These are phyloP conservation scores for Physaria fendleri DNA, from an alignment of 345 rosid genomes.

Conservation along the genomic window DNA sequence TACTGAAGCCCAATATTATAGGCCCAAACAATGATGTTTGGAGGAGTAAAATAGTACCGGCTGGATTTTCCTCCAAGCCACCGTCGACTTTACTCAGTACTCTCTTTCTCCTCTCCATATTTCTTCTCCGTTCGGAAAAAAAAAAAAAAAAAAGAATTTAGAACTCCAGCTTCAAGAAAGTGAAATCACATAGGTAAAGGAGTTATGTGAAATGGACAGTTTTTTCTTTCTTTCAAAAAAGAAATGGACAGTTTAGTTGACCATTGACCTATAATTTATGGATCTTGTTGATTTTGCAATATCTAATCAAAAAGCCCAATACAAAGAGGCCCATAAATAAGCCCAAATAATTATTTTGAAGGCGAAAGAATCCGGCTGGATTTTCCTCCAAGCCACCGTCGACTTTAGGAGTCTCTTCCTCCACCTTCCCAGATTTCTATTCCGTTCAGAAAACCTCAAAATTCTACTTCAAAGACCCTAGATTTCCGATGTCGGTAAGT, in stretches of 20 bases:
- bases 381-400: conserved; percentile 40
- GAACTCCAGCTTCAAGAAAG: neutral
- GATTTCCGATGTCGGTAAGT: conserved; percentile 51
- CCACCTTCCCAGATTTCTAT: conserved; percentile 20
- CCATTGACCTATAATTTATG: neutral
- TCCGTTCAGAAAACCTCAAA: conserved; percentile 13
- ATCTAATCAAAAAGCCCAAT: neutral
- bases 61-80: conserved; percentile 44
- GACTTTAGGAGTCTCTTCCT: neutral
- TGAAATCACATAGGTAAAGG: neutral
- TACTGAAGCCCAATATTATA: neutral
- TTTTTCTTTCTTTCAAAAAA: no score
- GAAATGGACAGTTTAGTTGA: neutral
- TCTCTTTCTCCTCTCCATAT: conserved; percentile 9
- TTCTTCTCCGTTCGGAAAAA: conserved; percentile 20
- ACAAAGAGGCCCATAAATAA: neutral
- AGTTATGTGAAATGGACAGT: neutral
- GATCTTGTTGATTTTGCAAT: no score
- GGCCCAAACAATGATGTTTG: conserved; percentile 1
- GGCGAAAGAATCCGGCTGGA: conserved; percentile 22
- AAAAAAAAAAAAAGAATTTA: no score
- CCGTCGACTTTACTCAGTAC: conserved; percentile 9
- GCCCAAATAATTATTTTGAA: neutral
- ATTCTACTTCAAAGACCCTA: conserved; percentile 6
- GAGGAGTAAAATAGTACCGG: conserved; percentile 1